These are phyloP conservation scores for Neospermospora avenae DNA, from an alignment of 2,329 filamentous ascomycete species.

Conservation along the genomic window DNA sequence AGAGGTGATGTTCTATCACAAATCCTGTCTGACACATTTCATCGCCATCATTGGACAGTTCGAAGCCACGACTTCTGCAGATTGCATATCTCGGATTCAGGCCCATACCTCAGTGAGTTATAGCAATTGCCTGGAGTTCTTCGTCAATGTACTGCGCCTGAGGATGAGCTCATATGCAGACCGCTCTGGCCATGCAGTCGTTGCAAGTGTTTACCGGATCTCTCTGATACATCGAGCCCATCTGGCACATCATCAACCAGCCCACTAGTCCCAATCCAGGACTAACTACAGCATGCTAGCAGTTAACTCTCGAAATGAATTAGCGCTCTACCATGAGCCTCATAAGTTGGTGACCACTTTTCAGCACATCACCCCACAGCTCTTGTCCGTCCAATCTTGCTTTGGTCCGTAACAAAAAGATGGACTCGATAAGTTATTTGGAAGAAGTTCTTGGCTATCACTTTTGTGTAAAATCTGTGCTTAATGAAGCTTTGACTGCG, in stretches of 20 bases:
- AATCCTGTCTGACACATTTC: no score
- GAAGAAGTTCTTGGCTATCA: constrained; percentile 5
- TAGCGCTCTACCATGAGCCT: not conserved
- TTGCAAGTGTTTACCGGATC: not conserved
- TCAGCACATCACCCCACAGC: not conserved
- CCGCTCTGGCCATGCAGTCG: not conserved
- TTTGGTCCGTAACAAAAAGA: not conserved
- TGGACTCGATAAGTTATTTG: not conserved
- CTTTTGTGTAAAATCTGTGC: constrained; percentile 5
- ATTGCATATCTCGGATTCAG: no score
- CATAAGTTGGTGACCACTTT: not conserved
- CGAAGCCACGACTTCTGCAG: no score
- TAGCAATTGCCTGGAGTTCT: not conserved
- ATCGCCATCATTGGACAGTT: no score
- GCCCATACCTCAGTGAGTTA: no score
- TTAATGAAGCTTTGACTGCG: constrained; percentile 7
- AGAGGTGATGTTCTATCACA: no score
- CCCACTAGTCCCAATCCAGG: not conserved
- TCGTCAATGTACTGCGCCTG: no score
- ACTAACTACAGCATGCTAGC: not conserved
- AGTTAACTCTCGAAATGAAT: not conserved
- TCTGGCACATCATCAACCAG: not conserved
- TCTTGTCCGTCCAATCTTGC: not conserved
- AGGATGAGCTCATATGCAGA: no score
- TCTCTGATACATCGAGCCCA: not conserved